Base-by-base conservation (phyloP, 2,329 filamentous ascomycete genomes). In the Lachnellula hyalina region DNA sequence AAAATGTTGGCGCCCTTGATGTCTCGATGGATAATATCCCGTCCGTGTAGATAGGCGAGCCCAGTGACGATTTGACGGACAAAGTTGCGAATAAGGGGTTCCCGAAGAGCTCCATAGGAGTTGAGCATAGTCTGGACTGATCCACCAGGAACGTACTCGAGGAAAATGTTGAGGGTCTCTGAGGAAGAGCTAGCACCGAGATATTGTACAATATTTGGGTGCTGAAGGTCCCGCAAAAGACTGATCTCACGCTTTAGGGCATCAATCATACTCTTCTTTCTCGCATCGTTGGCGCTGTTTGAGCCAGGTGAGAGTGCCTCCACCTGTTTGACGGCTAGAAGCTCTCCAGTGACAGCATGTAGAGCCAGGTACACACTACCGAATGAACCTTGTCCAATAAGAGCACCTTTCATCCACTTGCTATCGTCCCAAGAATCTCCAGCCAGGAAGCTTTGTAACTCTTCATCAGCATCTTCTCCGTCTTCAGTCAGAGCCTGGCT, bases 1-100 rank as follows among this genome's bases (percentile, higher is more conserved):
- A 99, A 84, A 63, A 99, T 96, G 70, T 99, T 99, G 71, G 94
- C 94, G 47, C 94, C 94, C 77, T 99, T 99, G 81, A 99, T 97
- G 69, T 99, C 94, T 57, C 94, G 88, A 71, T 99, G 94, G 65
- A 99, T 97, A 68, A 99, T 99, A 69, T 96, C 94, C 61, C 87
- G 85, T 68, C 87, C 87, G 75, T 99, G 94, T 15, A 99, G 83
- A 70, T 97, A 99, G 3, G 89, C 92, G 32, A 99, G 81, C 47
- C 94, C 94, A 35, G 88, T 87, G 57, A 99, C 79, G 62, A 99
- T 99, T 73, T 99, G 94, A 35, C 93, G 86, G 49, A 97, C 93
- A 69, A 99, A 99, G 73, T 94, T 96, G 68, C 92, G 87, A 56
- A 97, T 92, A 55, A 99, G 80, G 1, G 91, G 91, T 71, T 99